Conservation (phyloP, 2,329 filamentous ascomycete species). For the Byssochlamys sp. region DNA sequence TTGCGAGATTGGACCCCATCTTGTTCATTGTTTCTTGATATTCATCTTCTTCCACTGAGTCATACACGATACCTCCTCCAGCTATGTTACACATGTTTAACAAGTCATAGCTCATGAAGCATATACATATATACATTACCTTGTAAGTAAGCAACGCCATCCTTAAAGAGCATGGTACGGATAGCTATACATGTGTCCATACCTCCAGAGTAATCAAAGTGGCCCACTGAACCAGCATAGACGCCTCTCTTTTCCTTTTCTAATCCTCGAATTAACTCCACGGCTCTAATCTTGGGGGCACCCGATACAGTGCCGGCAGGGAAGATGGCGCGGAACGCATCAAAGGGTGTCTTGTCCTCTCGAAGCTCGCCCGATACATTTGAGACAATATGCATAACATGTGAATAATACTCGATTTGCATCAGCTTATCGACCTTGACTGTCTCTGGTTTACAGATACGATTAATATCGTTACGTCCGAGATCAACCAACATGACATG, state of each 20-base stretch:
- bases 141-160: slow-evolving; percentile 84
- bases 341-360: slow-evolving; percentile 75
- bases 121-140: too few species aligned
- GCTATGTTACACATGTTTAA: too few species aligned
- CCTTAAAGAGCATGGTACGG: slow-evolving; percentile 88
- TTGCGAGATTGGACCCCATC: slow-evolving; percentile 77
- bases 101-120: too few species aligned
- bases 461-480: slow-evolving; percentile 90
- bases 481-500: slow-evolving; percentile 97
- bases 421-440: slow-evolving; percentile 88
- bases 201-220: slow-evolving; percentile 89
- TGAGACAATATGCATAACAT: slow-evolving; percentile 93
- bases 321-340: slow-evolving; percentile 93
- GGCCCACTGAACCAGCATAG: slow-evolving; percentile 91
- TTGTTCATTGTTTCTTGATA: slow-evolving; percentile 98
- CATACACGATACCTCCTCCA: slow-evolving; percentile 81
- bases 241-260: slow-evolving; percentile 89
- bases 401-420: slow-evolving; percentile 87
- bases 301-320: slow-evolving; percentile 92
- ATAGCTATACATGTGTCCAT: slow-evolving; percentile 83
- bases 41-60: slow-evolving; percentile 82
- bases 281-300: slow-evolving; percentile 88
- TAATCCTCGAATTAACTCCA: slow-evolving; percentile 92
- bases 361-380: slow-evolving; percentile 89
- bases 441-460: slow-evolving; percentile 80